Evolutionary conservation across 345 rosid species (phyloP), one percentile per base, ranked within the genome.

Genomic region (Aegle marmelos): DNA sequence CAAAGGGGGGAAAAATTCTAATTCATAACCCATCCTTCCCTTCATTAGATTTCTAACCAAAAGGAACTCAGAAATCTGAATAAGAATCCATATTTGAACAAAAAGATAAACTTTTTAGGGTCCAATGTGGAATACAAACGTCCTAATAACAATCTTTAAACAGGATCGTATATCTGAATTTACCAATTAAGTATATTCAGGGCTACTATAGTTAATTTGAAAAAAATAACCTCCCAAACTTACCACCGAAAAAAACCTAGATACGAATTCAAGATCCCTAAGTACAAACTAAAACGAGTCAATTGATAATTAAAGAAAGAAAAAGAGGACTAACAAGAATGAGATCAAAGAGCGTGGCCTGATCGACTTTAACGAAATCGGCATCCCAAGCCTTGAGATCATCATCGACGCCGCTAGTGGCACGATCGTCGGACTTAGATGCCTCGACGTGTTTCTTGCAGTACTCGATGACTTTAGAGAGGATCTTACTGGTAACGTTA

Each of bases 381-480:
- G 79, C 30, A 31, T 92, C 97, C 90, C 91, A 93, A 6, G 72
- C 6, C 81, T 86, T 87, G 71, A 89, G 89, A 5, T 82, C 86
- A 0, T 81, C 87, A 54, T 88, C 88, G 22, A 69, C 79, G 41
- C 53, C 28, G 48, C 57, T 5, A 19, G 84, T 9, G 33, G 85
- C 73, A 30, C 76, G 75, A 61, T 89, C 88, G 19, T 68, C 86
- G 39, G 80, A 33, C 16, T 73, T 72, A 28, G 84, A 66, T 0
- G 83, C 82, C 41, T 91, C 92, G 34, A 87, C 94, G 75, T 92
- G 97, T 76, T 86, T 90, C 85, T 81, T 87, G 90, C 91, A 89
- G 85, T 88, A 93, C 87, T 93, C 97, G 63, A 93, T 88, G 17
- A 93, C 91, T 82, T 84, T 91, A 2, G 92, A 84, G 5, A 93